Evolutionary conservation across 2,329 filamentous ascomycete species (phyloP).

Genomic region (Aspergillus tanneri): DNA sequence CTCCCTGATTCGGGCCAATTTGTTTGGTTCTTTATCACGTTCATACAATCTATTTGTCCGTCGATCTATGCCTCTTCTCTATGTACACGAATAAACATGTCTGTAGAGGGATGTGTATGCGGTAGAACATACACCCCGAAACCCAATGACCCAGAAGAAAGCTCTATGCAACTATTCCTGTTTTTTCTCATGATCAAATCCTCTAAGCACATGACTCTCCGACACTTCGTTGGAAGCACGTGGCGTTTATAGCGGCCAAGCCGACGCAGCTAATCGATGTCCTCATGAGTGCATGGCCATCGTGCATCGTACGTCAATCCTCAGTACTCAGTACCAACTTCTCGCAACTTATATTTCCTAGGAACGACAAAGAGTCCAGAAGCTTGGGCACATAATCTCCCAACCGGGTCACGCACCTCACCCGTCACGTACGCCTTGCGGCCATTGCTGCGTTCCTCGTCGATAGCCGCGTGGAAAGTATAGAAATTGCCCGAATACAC

Average conservation of each 20-base stretch:
- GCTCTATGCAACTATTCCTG: no score
- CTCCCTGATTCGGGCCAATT: no score
- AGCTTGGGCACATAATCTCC: constrained; percentile 59
- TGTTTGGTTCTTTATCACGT: no score
- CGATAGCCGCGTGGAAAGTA: constrained; percentile 53
- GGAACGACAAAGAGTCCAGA: constrained; percentile 61
- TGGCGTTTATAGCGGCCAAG: background rate
- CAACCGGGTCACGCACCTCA: constrained; percentile 44
- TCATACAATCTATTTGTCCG: no score
- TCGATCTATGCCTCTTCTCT: no score
- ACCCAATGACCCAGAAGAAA: no score
- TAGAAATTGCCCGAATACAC: constrained; percentile 63
- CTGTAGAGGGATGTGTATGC: no score
- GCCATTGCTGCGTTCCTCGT: constrained; percentile 40
- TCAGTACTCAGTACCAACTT: constrained; percentile 44
- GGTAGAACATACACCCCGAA: no score
- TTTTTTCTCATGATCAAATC: no score
- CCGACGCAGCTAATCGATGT: background rate
- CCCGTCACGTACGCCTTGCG: constrained; percentile 40
- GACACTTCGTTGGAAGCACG: background rate
- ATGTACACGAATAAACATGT: no score
- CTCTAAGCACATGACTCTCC: background rate
- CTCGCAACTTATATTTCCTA: constrained; percentile 46
- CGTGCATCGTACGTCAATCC: background rate
- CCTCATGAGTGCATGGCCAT: background rate